Base-by-base conservation (phyloP, 352 stramenopile species). In the Phytophthora sojae region DNA sequence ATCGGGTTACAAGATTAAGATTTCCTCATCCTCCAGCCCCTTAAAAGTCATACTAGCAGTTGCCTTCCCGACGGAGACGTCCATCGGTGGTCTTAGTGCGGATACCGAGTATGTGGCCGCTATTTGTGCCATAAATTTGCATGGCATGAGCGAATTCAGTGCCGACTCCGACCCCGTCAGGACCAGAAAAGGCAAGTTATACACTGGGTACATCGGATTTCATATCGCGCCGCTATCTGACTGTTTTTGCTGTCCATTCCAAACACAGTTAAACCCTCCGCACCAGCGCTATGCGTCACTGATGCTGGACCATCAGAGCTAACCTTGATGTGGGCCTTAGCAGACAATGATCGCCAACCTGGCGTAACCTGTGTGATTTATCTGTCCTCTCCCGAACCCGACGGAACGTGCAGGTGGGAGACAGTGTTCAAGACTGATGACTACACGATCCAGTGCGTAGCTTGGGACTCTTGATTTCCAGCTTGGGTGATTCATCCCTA, bases 1-100 rank as follows among this genome's bases (percentile, higher is more conserved):
- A 9, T 94, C 86, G 7, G 80, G 82, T 17, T 94, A 90, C 75
- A 89, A 90, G 58, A 65, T 94, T 35, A 80, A 71, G 19, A 21
- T 83, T n/a, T 57, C 64, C 4, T 73, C 54, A 6, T 4, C 19
- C 5, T 64, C 52, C 7, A 58, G 21, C 0, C 62, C 55, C 1
- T 3, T 5, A 6, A 71, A 75, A 6, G 39, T 75, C 49, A 19
- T 81, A 0, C 52, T 90, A n/a, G 73, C 77, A 1, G 63, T 69
- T 6, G 71, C 82, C 4, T 54, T 79, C 7, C 66, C 76, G 0
- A 81, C 75, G 0, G 67, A 83, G 1, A 61, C 50, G 14, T 58
- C 62, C 12, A 39, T 92, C 25, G 57, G 69, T n/a, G 61, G 59
- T 4, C 75, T 94, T 0, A 50, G 52, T 35, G 64, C 81, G 1